A percentile compares a stretch with the other conserved stretches of the same genome.
Evolutionary conservation across 768 basidiomycete species (phyloP).

Genomic region (Dentipellis fragilis): DNA sequence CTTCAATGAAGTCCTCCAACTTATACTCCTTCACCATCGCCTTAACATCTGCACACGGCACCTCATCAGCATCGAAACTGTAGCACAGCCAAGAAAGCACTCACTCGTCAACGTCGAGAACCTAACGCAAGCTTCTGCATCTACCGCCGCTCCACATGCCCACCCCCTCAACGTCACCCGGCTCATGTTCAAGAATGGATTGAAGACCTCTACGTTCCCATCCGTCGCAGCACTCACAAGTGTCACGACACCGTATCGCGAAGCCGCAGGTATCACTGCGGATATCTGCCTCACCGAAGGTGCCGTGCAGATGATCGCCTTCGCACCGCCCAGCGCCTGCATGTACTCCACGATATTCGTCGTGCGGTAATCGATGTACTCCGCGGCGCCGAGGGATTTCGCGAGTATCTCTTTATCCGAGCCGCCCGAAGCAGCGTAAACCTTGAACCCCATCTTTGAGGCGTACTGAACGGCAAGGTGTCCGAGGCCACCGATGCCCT

Average conservation of each 20-base stretch:
- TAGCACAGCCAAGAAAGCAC: background rate
- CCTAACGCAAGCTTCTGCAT: constrained; percentile 6
- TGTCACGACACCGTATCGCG: constrained; percentile 2
- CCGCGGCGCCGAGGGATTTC: constrained; percentile 19
- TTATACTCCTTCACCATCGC: constrained; percentile 84
- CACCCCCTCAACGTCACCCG: constrained; percentile 5
- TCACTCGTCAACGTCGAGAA: constrained; percentile 6
- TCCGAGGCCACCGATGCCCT: constrained; percentile 20
- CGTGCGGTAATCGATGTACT: constrained; percentile 17
- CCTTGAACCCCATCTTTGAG: constrained; percentile 18
- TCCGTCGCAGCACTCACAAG: constrained; percentile 7
- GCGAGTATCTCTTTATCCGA: constrained; percentile 19
- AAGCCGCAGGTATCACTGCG: background rate
- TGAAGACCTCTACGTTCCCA: constrained; percentile 5
- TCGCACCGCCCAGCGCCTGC: constrained; percentile 22
- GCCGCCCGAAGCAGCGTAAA: constrained; percentile 17
- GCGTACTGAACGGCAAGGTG: constrained; percentile 21
- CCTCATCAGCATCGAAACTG: background rate
- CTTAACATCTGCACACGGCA: constrained; percentile 13
- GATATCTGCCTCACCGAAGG: constrained; percentile 4
- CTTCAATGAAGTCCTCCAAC: constrained; percentile 43
- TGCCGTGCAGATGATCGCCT: constrained; percentile 18
- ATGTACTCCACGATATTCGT: constrained; percentile 15
- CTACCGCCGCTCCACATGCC: constrained; percentile 5
- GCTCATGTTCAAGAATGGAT: constrained; percentile 6